These are phyloP conservation scores for Ophiostoma fasciatum DNA, from an alignment of 2,329 filamentous ascomycete genomes.

Conservation along the genomic window DNA sequence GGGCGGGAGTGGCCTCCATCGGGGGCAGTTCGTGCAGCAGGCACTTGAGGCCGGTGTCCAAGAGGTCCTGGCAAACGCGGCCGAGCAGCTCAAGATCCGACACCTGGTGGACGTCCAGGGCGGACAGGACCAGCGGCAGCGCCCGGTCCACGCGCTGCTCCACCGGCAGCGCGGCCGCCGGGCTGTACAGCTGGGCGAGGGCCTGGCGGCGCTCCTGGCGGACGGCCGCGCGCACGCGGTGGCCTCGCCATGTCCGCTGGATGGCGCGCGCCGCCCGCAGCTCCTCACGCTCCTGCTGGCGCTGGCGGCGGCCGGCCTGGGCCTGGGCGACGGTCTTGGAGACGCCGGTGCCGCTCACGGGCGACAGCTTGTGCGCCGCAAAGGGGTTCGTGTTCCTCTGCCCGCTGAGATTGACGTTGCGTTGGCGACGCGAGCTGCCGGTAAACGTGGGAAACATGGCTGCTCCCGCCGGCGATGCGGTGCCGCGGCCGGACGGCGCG, in stretches of 20 bases:
- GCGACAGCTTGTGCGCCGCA: conserved; percentile 43
- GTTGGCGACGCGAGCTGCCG: conserved; percentile 67
- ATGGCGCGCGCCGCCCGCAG: conserved; percentile 59
- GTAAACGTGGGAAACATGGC: conserved; percentile 87
- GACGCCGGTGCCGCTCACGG: conserved; percentile 43
- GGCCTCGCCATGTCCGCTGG: conserved; percentile 72
- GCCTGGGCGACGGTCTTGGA: conserved; percentile 72
- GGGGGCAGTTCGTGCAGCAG: no score
- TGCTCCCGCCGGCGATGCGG: neutral
- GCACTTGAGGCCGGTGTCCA: no score
- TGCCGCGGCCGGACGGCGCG: neutral
- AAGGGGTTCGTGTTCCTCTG: conserved; percentile 64
- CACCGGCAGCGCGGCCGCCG: conserved; percentile 15
- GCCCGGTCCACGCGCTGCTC: conserved; percentile 24
- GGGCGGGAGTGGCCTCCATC: no score
- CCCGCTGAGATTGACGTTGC: conserved; percentile 89
- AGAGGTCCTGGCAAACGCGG: no score
- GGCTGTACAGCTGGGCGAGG: conserved; percentile 47
- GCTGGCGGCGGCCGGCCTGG: conserved; percentile 67
- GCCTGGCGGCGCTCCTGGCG: conserved; percentile 40
- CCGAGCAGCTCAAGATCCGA: no score
- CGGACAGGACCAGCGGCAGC: conserved; percentile 32
- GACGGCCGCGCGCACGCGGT: conserved; percentile 44
- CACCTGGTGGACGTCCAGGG: conserved; percentile 30
- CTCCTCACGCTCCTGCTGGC: conserved; percentile 68